Conservation (phyloP, 164 flowering plant genomes). For the Aristolochia fimbriata region DNA sequence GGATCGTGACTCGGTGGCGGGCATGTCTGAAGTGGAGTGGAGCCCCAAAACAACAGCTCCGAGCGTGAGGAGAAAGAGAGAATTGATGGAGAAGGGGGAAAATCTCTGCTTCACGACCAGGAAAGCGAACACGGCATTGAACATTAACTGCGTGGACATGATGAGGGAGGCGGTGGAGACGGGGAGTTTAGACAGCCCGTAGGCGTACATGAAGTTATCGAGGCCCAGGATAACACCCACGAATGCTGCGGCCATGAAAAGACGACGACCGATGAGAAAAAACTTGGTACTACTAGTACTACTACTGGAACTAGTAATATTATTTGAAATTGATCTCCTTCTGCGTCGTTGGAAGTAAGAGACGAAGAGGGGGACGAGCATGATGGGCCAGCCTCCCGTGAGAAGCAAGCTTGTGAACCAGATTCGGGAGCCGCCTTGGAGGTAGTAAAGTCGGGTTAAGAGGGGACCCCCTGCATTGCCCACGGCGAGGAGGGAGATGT, state of each 20-base stretch:
- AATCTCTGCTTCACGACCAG: conserved; percentile 26
- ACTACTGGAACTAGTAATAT: too few relatives aligned
- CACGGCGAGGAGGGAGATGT: neutral
- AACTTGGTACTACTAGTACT: too few relatives aligned
- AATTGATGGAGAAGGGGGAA: conserved; percentile 36
- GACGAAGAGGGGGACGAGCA: neutral
- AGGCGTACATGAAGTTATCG: conserved; percentile 14
- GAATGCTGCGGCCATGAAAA: conserved; percentile 7
- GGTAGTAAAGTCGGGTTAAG: conserved; percentile 3
- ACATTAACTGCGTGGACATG: conserved; percentile 12
- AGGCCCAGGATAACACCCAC: conserved; percentile 25
- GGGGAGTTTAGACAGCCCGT: conserved; percentile 5
- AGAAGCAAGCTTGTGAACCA: conserved; percentile 5
- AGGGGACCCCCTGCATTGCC: conserved; percentile 5
- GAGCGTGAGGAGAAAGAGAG: conserved; percentile 31
- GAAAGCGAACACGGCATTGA: conserved; percentile 8
- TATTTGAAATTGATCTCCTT: too few relatives aligned
- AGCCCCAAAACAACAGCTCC: conserved; percentile 40
- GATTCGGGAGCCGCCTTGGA: neutral
- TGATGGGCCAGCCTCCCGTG: conserved; percentile 4
- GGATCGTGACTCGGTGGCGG: neutral
- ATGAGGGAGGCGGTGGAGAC: conserved; percentile 18
- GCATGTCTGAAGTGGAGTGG: conserved; percentile 28
- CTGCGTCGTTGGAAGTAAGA: too few relatives aligned
- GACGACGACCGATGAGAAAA: conserved; percentile 3